A percentile compares a stretch with the other conserved stretches of the same genome.
Evolutionary conservation across 2,329 filamentous ascomycete species (phyloP).

Genomic region (Didymellaceae sp.): DNA sequence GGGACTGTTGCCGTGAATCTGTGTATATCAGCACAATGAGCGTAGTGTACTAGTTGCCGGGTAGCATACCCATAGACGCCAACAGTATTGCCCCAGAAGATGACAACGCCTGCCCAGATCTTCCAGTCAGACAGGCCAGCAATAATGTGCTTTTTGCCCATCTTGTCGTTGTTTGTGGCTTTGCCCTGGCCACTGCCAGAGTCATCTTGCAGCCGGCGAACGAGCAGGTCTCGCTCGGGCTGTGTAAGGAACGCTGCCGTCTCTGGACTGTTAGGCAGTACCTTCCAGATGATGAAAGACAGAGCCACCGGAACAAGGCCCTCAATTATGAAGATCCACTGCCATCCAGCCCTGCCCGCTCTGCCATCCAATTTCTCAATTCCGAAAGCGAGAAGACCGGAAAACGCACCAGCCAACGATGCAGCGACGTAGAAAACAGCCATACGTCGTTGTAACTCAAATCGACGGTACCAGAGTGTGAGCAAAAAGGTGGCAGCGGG

Average conservation of each 20-base stretch:
- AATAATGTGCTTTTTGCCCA: slow-evolving; percentile 56
- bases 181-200: slow-evolving; percentile 55
- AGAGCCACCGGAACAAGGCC: slow-evolving; percentile 42
- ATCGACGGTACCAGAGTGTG: slow-evolving; percentile 46
- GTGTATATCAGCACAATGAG: background rate
- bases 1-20: slow-evolving; percentile 51
- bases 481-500: slow-evolving; percentile 64
- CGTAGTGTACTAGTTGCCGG: background rate
- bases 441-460: slow-evolving; percentile 45
- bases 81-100: slow-evolving; percentile 48
- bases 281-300: slow-evolving; percentile 59
- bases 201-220: slow-evolving; percentile 47
- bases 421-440: slow-evolving; percentile 46
- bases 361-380: slow-evolving; percentile 43
- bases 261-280: slow-evolving; percentile 58
- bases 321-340: slow-evolving; percentile 44
- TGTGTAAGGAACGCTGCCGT: slow-evolving; percentile 49
- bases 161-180: slow-evolving; percentile 57
- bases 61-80: slow-evolving; percentile 43
- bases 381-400: slow-evolving; percentile 43
- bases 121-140: slow-evolving; percentile 55
- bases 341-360: slow-evolving; percentile 39
- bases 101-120: slow-evolving; percentile 46
- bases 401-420: slow-evolving; percentile 44
- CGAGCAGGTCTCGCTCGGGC: slow-evolving; percentile 41